These are phyloP conservation scores for Astraeus odoratus DNA, from an alignment of 768 basidiomycete species.

Conservation along the genomic window DNA sequence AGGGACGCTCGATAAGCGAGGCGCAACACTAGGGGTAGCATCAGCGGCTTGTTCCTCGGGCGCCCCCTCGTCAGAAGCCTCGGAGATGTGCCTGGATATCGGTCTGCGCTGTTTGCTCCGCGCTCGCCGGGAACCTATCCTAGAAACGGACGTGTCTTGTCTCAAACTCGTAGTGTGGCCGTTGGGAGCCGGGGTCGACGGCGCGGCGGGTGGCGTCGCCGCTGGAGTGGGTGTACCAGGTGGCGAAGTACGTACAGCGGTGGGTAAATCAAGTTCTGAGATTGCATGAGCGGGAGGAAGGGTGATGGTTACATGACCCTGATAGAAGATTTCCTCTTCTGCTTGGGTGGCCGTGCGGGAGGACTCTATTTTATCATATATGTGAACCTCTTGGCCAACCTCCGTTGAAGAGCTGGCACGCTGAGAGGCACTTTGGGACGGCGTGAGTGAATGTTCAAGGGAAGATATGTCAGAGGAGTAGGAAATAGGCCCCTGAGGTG, in stretches of 20 bases:
- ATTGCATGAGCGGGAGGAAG: constrained; percentile 24
- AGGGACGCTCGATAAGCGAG: not conserved
- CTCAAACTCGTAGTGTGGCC: not conserved
- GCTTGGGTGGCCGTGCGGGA: not conserved
- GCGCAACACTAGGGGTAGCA: not conserved
- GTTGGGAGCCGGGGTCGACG: not conserved
- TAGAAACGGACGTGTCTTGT: not conserved
- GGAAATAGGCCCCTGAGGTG: constrained; percentile 20
- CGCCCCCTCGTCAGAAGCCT: constrained; percentile 18
- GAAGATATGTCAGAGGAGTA: constrained; percentile 53
- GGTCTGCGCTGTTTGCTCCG: constrained; percentile 13
- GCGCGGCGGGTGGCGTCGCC: not conserved
- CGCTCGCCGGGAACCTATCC: not conserved
- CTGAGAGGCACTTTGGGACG: constrained; percentile 79
- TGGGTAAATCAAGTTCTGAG: constrained; percentile 24
- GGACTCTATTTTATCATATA: constrained; percentile 7
- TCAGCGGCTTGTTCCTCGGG: not conserved
- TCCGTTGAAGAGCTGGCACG: too few relatives aligned
- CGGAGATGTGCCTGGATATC: constrained; percentile 19
- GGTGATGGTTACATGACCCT: constrained; percentile 11
- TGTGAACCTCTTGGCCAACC: constrained; percentile 11
- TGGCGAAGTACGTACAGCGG: constrained; percentile 6
- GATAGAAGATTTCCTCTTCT: constrained; percentile 1
- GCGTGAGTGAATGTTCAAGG: too few relatives aligned
- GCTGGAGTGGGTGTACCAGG: not conserved